These are phyloP conservation scores for Hebeloma cylindrosporum DNA, from an alignment of 768 basidiomycete species.

Conservation along the genomic window DNA sequence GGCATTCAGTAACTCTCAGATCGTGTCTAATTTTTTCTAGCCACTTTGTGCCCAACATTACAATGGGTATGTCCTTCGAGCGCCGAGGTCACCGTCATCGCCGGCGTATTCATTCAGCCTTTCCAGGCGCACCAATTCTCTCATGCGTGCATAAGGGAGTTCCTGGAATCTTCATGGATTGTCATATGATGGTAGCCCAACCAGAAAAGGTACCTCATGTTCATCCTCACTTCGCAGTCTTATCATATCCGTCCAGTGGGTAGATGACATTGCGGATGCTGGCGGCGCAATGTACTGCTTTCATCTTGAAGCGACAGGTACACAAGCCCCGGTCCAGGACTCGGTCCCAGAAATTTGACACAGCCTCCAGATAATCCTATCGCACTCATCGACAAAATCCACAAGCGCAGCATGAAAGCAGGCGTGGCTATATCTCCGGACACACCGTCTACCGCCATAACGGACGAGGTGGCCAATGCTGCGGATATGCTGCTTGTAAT, in stretches of 20 bases:
- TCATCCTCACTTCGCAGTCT: not conserved
- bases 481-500: constrained; percentile 98
- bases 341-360: not conserved
- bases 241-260: constrained; percentile 64
- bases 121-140: constrained; percentile 81
- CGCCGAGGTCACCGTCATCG: not conserved
- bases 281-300: constrained; percentile 96
- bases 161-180: constrained; percentile 98
- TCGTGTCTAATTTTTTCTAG: constrained; percentile 39
- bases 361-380: constrained; percentile 56
- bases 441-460: constrained; percentile 86
- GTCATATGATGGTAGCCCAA: constrained; percentile 99
- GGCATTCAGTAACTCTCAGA: constrained; percentile 14
- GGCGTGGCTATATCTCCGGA: constrained; percentile 97
- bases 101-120: constrained; percentile 3
- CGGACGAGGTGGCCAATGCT: constrained; percentile 75
- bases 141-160: constrained; percentile 82
- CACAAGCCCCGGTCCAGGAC: constrained; percentile 24
- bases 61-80: constrained; percentile 68
- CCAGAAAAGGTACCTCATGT: constrained; percentile 70
- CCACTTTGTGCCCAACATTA: constrained; percentile 98
- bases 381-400: constrained; percentile 78
- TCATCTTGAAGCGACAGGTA: constrained; percentile 92
- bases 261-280: constrained; percentile 91
- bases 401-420: constrained; percentile 83